Base-by-base conservation (phyloP, 75 land plant genomes). In the Chamaecyparis obtusa region DNA sequence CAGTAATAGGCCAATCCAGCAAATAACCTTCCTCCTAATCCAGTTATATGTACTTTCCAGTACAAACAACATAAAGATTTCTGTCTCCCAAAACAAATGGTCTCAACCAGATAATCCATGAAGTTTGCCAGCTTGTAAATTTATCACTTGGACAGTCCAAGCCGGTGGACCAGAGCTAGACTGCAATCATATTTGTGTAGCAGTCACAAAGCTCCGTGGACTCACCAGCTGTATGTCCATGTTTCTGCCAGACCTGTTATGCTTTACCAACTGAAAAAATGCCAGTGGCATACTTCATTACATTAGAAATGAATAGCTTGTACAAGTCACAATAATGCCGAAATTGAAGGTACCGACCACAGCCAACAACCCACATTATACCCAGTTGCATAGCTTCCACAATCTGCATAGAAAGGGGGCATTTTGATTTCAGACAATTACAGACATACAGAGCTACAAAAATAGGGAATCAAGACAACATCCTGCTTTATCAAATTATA, bases 131-230 rank as follows among this genome's bases (percentile, higher is more conserved):
- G 64, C 85, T 83, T 83, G 35, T 83, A 54, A 54, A 17, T 83
- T 83, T 83, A 83, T 83, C 60, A 54, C 85, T 83, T 83, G 60
- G 85, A 83, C 64, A 11, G 60, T 83, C 85, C 85, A 83, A 83
- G 85, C 85, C 64, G 14, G 33, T 83, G 60, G 85, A 83, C 85
- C 85, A 83, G 85, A 83, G 19, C 37, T 46, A 54, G 85, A 83
- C 85, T 51, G 60, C 85, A 83, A 83, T 16, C 19, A 46, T 54
- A 54, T n/a, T 33, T 51, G 55, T 83, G 85, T 48, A 54, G 56
- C 85, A 83, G 85, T 37, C 46, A 83, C 15, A 49, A 54, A 79
- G 43, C 80, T 77, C 82, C 39, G 39, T 83, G 60, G 85, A 51
- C 39, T 54, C 85, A 83, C 60, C 85, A 83, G 60, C 85, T 83